These are phyloP conservation scores for Epithemia pelagica DNA, from an alignment of 108 stramenopile genomes.

Conservation along the genomic window DNA sequence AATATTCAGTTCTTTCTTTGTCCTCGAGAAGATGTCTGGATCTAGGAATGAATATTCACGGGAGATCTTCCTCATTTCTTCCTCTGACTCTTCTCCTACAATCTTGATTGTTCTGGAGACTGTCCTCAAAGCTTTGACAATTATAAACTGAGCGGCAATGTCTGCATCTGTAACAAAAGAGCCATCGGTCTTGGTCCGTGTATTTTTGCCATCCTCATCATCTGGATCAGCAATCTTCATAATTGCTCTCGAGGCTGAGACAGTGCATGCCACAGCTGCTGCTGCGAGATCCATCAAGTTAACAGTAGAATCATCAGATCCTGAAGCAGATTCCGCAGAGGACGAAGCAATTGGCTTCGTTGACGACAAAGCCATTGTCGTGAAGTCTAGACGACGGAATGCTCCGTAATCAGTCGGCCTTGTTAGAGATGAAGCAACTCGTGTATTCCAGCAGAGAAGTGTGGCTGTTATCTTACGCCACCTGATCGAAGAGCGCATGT, in stretches of 20 bases:
- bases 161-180: constrained; percentile 58
- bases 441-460: not conserved
- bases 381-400: not conserved
- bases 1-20: constrained; percentile 6
- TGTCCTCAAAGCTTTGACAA: constrained; percentile 22
- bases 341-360: not conserved
- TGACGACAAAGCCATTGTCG: not conserved
- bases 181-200: constrained; percentile 43
- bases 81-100: constrained; percentile 52
- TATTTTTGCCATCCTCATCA: constrained; percentile 20
- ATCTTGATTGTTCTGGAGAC: constrained; percentile 28
- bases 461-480: not conserved
- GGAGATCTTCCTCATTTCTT: constrained; percentile 18
- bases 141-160: constrained; percentile 41
- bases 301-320: constrained; percentile 14
- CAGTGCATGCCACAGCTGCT: constrained; percentile 23
- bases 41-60: constrained; percentile 13
- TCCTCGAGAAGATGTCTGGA: constrained; percentile 13
- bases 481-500: not conserved
- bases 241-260: constrained; percentile 40
- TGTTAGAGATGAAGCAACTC: not conserved
- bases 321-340: not conserved
- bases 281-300: constrained; percentile 43
- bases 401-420: too few relatives aligned
- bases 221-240: constrained; percentile 9